These are phyloP conservation scores for Arachnopeziza araneosa DNA, from an alignment of 2,329 filamentous ascomycete genomes.

Conservation along the genomic window DNA sequence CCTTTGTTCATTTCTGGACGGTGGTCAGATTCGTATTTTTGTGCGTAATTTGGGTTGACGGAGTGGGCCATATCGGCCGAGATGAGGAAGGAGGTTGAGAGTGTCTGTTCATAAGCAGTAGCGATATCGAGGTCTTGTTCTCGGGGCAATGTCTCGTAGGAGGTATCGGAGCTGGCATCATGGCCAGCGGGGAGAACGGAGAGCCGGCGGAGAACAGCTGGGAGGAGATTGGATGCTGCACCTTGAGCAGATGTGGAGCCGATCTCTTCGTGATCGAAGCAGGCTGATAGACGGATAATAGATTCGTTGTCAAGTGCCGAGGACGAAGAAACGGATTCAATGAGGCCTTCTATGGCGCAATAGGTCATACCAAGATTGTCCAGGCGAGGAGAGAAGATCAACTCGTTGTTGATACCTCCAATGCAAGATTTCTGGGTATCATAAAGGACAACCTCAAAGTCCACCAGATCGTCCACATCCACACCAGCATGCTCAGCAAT, in stretches of 20 bases:
- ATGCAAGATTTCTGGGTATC: conserved; percentile 89
- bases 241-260: conserved; percentile 90
- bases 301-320: conserved; percentile 67
- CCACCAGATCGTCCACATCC: conserved; percentile 65
- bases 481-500: conserved; percentile 76
- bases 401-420: conserved; percentile 85
- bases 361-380: conserved; percentile 98
- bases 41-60: conserved; percentile 89
- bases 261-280: conserved; percentile 98
- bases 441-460: conserved; percentile 96
- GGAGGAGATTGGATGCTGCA: conserved; percentile 86
- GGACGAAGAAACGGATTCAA: conserved; percentile 64
- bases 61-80: conserved; percentile 98
- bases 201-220: conserved; percentile 78
- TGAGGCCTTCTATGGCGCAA: conserved; percentile 80
- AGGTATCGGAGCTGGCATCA: conserved; percentile 51
- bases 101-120: conserved; percentile 89
- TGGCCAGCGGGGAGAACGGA: conserved; percentile 64
- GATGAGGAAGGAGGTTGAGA: conserved; percentile 85
- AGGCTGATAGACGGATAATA: conserved; percentile 82
- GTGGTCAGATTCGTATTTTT: conserved; percentile 88
- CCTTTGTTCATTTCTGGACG: conserved; percentile 94
- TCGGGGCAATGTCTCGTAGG: conserved; percentile 53
- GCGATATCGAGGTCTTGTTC: conserved; percentile 54
- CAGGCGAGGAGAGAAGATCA: conserved; percentile 91